Base-by-base conservation (phyloP, 441 rosid genomes). In the Arabidopsis hybrid region DNA sequence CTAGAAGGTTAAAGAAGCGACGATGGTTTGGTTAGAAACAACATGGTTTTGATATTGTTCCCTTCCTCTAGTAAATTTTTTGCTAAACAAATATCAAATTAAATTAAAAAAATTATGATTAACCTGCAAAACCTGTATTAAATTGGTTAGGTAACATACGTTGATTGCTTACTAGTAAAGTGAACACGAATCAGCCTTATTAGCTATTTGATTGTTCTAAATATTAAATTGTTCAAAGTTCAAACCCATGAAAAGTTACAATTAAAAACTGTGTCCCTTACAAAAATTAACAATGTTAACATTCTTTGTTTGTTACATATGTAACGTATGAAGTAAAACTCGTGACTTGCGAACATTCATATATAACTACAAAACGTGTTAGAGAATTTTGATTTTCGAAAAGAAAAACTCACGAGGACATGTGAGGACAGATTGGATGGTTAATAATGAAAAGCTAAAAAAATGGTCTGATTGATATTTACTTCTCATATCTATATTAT, bases 81-180 rank as follows among this genome's bases (percentile, higher is more conserved):
- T 39, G 43, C 43, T 39, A 39, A 42, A 40, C 5, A 40, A 40
- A 40, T 40, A 1, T 9, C 14, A 42, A 13, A 45, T n/a, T 13
- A 45, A 40, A 40, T 11, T 1, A 43, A 45, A 1, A n/a, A 7
- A 46, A n/a, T 7, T 35, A 73, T 73, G 66, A 73, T 56, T 36
- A 65, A 32, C 45, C 8, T 50, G 52, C 40, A 49, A 59, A 74
- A 39, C 51, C 72, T 73, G 42, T 74, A 74, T 60, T 67, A 60
- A 67, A 74, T 67, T 74, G 58, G 69, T 67, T 67, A 74, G 78
- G 73, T 67, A 42, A 40, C 62, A 67, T 67, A 40, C 32, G 32
- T 51, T 60, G 73, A 60, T 67, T 74, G 78, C 73, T 67, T 60
- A 67, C 69, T 51, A n/a, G 36, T 67, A 40, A 60, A 60, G 36